Conservation (phyloP, 2,329 filamentous ascomycete genomes). For the Ceratocystis lukuohia region DNA sequence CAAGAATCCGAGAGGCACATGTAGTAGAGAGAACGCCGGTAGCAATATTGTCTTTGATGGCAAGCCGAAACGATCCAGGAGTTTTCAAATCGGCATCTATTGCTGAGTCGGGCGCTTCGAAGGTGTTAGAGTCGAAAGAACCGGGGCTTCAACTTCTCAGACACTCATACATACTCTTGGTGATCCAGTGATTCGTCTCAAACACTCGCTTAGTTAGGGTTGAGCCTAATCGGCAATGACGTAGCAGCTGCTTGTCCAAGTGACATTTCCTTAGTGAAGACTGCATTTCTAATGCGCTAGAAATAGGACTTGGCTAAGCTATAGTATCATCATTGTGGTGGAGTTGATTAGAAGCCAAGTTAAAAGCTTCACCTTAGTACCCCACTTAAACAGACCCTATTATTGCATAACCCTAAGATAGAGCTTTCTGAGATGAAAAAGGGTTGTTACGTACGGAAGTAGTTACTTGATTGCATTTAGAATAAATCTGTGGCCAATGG, state of each 20-base stretch:
- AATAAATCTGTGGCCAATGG: too few relatives aligned
- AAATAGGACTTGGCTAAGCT: neutral
- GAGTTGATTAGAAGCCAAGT: neutral
- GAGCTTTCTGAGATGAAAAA: neutral
- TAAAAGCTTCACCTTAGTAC: neutral
- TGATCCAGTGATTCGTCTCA: slow-evolving; percentile 13
- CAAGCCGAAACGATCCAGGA: slow-evolving; percentile 34
- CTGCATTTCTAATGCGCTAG: neutral
- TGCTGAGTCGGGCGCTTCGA: neutral
- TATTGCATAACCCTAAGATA: neutral
- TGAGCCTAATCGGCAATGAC: neutral
- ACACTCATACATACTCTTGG: neutral
- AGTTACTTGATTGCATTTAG: neutral
- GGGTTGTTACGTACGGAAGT: neutral
- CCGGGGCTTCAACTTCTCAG: neutral
- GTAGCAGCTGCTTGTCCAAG: neutral
- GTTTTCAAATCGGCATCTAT: neutral
- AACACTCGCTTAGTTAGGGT: neutral
- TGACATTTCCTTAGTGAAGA: slow-evolving; percentile 5
- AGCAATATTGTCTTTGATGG: slow-evolving; percentile 68
- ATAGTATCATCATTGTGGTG: neutral
- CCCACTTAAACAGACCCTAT: neutral
- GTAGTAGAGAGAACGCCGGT: slow-evolving; percentile 57
- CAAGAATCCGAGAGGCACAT: slow-evolving; percentile 65
- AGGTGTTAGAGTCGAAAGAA: neutral